Conservation (phyloP, 495 filamentous ascomycete genomes). For the Bacidia rubella region DNA sequence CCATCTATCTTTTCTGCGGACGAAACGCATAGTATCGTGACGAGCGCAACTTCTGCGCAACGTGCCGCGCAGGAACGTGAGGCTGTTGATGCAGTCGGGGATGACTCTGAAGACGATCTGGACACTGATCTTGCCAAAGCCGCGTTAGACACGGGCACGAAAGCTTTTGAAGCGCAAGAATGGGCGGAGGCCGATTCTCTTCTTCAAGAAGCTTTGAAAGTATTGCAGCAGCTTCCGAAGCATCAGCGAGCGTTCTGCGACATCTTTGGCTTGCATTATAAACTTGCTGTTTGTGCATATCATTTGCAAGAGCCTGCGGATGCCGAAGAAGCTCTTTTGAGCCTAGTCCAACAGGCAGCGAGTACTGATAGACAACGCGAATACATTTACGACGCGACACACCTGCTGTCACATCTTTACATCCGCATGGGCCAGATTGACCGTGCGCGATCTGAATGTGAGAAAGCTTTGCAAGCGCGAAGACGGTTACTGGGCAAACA, state of each 20-base stretch:
- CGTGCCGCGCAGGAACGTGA: slow-evolving; percentile 11
- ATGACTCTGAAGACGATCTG: slow-evolving; percentile 11
- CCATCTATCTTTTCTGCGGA: slow-evolving; percentile 9
- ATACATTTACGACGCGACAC: slow-evolving; percentile 5
- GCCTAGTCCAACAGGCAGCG: slow-evolving; percentile 8
- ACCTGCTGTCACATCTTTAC: slow-evolving; percentile 5
- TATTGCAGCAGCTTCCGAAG: slow-evolving; percentile 19
- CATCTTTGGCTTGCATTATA: slow-evolving; percentile 20
- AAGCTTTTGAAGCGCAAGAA: slow-evolving; percentile 20
- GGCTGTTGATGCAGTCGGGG: slow-evolving; percentile 7
- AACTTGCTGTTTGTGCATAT: slow-evolving; percentile 22
- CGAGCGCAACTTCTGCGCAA: slow-evolving; percentile 15
- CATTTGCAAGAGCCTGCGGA: slow-evolving; percentile 18
- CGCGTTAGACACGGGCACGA: slow-evolving; percentile 18
- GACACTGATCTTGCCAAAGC: slow-evolving; percentile 21
- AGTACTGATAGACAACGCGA: slow-evolving; percentile 6
- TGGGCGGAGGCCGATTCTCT: slow-evolving; percentile 21
- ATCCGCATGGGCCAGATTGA: slow-evolving; percentile 6
- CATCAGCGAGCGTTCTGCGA: slow-evolving; percentile 19
- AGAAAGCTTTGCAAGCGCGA: slow-evolving; percentile 9
- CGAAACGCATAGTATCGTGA: slow-evolving; percentile 10
- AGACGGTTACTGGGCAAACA: slow-evolving; percentile 7
- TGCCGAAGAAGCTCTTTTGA: slow-evolving; percentile 14
- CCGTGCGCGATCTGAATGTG: slow-evolving; percentile 8
- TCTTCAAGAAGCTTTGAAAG: slow-evolving; percentile 21